These are phyloP conservation scores for Corynespora cassiicola DNA, from an alignment of 2,329 filamentous ascomycete genomes.

Conservation along the genomic window DNA sequence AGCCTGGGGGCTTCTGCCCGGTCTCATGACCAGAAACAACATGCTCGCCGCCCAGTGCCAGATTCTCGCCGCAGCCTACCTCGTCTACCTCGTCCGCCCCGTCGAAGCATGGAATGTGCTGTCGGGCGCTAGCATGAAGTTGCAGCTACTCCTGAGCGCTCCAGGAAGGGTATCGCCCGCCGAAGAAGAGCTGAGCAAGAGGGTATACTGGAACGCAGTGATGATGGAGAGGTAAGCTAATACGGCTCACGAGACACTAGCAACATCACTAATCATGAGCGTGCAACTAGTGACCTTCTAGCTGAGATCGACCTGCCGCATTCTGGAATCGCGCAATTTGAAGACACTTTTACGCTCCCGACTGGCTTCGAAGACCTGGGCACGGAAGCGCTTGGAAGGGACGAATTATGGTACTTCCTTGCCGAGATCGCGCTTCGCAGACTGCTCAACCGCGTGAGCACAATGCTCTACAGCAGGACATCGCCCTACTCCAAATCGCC, in stretches of 20 bases:
- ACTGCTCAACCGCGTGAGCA: slow-evolving; percentile 78
- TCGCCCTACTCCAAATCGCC: slow-evolving; percentile 41
- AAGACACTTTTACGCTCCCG: slow-evolving; percentile 79
- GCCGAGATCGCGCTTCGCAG: slow-evolving; percentile 81
- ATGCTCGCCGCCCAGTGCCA: slow-evolving; percentile 82
- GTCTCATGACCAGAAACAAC: slow-evolving; percentile 80
- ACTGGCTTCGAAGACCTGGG: slow-evolving; percentile 75
- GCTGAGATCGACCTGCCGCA: slow-evolving; percentile 83
- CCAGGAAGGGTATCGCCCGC: slow-evolving; percentile 73
- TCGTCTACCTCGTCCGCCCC: slow-evolving; percentile 82
- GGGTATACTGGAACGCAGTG: slow-evolving; percentile 84
- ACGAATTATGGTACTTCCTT: slow-evolving; percentile 86
- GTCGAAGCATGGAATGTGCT: slow-evolving; percentile 84
- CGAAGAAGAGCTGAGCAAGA: slow-evolving; percentile 75
- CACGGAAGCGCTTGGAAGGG: slow-evolving; percentile 71
- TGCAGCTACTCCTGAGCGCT: slow-evolving; percentile 78
- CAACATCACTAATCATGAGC: slow-evolving; percentile 3
- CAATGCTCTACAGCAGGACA: slow-evolving; percentile 79
- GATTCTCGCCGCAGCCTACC: slow-evolving; percentile 78
- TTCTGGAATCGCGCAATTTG: slow-evolving; percentile 81
- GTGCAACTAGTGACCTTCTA: slow-evolving; percentile 65
- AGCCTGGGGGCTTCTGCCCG: slow-evolving; percentile 78
- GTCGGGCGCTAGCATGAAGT: slow-evolving; percentile 80
- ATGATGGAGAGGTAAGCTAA: slow-evolving; percentile 71
- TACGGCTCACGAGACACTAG: background rate